These are phyloP conservation scores for Rauvolfia tetraphylla DNA, from an alignment of 257 asterid species.

Conservation along the genomic window DNA sequence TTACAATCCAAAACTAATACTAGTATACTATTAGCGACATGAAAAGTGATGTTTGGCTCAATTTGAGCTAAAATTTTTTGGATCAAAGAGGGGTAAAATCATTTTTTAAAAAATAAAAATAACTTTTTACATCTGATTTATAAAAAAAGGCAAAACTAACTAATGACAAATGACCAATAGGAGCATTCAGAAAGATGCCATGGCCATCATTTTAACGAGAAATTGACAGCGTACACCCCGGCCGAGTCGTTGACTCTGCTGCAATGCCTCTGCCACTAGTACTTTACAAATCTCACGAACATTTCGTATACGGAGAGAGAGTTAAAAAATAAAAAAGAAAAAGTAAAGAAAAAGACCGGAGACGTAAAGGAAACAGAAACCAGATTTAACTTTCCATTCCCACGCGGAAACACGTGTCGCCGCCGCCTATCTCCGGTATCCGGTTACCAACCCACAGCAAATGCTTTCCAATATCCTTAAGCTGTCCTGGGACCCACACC, in stretches of 20 bases:
- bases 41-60: no score
- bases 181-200: neutral
- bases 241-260: neutral
- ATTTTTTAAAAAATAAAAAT: no score
- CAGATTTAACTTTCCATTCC: neutral
- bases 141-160: no score
- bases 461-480: slow-evolving; percentile 14
- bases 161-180: neutral
- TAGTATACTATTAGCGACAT: no score
- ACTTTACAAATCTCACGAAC: neutral
- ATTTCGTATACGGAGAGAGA: neutral
- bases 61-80: no score
- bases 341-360: neutral
- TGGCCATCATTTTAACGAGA: neutral
- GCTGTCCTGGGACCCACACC: slow-evolving; percentile 10
- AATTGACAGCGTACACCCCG: neutral
- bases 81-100: no score
- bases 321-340: neutral
- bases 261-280: neutral
- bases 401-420: slow-evolving; percentile 15
- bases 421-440: slow-evolving; percentile 12
- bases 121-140: no score
- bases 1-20: no score
- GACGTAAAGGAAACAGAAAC: neutral
- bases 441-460: slow-evolving; percentile 7